Evolutionary conservation across 345 rosid species (phyloP), one percentile per base, ranked within the genome.

Genomic region (Aegle marmelos): DNA sequence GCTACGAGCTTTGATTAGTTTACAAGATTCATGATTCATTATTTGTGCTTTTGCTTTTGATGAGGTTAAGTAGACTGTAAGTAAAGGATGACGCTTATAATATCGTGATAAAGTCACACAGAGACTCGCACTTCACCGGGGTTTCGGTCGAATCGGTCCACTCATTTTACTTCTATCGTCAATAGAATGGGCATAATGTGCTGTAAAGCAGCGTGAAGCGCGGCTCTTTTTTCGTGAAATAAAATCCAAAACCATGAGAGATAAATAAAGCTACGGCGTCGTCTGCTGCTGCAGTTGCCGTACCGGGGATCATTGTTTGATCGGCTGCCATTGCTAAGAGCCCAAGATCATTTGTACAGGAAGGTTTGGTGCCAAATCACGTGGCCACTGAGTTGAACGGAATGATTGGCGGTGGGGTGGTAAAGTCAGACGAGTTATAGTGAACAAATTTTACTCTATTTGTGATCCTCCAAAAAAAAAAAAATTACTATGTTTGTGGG

Each of bases 21-120:
- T 3, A 25, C 8, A 37, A 7, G 41, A 37, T 37, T 37, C 16
- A 30, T 28, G 67, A 62, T 28, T 30, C 37, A 63, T 7, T 5
- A 19, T 17, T 33, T 7, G 25, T 21, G 48, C 24, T 28, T 68
- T 48, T 13, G 73, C 45, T 50, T 28, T 74, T 37, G 34, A 8
- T 14, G 78, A 45, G 70, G 50, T 81, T 73, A 77, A 83, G 71
- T 83, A 61, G 10, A 21, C 31, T 73, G 73, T 59, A 83, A 85
- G 89, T 48, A 84, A 86, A 81, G 86, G 45, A 33, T n/a, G 59
- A 53, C 65, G 68, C 41, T 50, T 1, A 27, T 25, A 0, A 53
- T 53, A 17, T 4, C 19, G 16, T 1, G 57, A 53, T 5, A 1
- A 53, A 45, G 50, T 13, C 2, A 45, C 48, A 41, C 50, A 45